Percentiles rank a stretch among this genome's conserved stretches.
Conservation (phyloP, 2,329 filamentous ascomycete genomes). For the Cryphonectria naterciae region DNA sequence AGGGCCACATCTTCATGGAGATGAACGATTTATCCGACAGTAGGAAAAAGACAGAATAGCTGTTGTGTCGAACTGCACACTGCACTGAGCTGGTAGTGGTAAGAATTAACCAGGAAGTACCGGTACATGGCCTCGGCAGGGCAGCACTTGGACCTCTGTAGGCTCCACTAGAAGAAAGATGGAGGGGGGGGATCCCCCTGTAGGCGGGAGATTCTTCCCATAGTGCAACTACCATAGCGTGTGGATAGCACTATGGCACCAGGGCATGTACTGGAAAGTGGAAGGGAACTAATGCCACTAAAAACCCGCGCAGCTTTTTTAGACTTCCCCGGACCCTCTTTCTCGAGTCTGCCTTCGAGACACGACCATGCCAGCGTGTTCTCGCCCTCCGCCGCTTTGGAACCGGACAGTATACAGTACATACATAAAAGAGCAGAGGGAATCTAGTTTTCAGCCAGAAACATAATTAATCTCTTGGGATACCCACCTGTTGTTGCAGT, state of each 20-base stretch:
- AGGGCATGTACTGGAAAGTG: not conserved
- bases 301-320: constrained; percentile 1
- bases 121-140: constrained; percentile 1
- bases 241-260: not conserved
- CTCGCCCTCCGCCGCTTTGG: not conserved
- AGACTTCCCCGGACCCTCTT: constrained; percentile 14
- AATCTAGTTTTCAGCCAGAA: not conserved
- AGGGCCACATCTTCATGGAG: not conserved
- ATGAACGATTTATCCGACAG: too few species aligned
- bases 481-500: constrained; percentile 9
- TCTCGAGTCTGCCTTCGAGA: constrained; percentile 13
- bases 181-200: not conserved
- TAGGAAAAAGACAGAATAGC: not conserved
- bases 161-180: not conserved
- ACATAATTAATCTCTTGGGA: not conserved
- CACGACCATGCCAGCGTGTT: constrained; percentile 4
- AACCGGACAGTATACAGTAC: not conserved
- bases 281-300: not conserved
- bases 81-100: too few species aligned
- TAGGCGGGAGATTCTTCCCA: not conserved
- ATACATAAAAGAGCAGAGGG: not conserved
- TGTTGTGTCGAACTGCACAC: not conserved
- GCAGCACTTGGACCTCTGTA: not conserved
- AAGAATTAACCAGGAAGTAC: not conserved
- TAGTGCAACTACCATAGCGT: not conserved